These are phyloP conservation scores for Platanthera guangdongensis DNA, from an alignment of 106 monocot species.

Conservation along the genomic window DNA sequence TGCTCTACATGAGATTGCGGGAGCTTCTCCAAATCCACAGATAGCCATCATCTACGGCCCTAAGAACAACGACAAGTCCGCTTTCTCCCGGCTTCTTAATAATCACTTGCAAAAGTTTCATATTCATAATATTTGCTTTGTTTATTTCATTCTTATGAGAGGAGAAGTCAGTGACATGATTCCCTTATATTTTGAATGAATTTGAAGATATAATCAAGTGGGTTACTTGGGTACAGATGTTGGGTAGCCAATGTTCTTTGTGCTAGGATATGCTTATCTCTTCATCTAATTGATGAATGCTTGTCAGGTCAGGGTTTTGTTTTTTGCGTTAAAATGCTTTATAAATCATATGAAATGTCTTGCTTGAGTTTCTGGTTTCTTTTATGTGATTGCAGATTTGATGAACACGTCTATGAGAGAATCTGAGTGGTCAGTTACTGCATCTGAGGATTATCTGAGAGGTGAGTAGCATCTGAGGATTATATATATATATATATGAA, in stretches of 20 bases:
- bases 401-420: too few relatives aligned
- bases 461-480: too few relatives aligned
- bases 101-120: conserved; percentile 45
- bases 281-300: too few relatives aligned
- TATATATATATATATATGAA: too few relatives aligned
- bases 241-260: conserved; percentile 30
- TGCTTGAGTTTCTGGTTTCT: too few relatives aligned
- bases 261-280: too few relatives aligned
- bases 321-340: too few relatives aligned
- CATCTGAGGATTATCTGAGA: too few relatives aligned
- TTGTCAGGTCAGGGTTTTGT: too few relatives aligned
- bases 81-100: conserved; percentile 73
- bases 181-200: not conserved
- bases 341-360: too few relatives aligned
- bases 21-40: conserved; percentile 15
- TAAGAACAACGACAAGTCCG: conserved; percentile 88
- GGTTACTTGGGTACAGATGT: conserved; percentile 69
- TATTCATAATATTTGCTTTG: not conserved
- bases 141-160: not conserved
- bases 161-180: not conserved
- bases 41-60: conserved; percentile 63
- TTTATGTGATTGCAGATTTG: too few relatives aligned
- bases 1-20: conserved; percentile 29
- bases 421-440: too few relatives aligned
- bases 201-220: conserved; percentile 42